A percentile compares a stretch with the other conserved stretches of the same genome.
Evolutionary conservation across 257 asterid species (phyloP).

Genomic region (Nicotiana tabacum): DNA sequence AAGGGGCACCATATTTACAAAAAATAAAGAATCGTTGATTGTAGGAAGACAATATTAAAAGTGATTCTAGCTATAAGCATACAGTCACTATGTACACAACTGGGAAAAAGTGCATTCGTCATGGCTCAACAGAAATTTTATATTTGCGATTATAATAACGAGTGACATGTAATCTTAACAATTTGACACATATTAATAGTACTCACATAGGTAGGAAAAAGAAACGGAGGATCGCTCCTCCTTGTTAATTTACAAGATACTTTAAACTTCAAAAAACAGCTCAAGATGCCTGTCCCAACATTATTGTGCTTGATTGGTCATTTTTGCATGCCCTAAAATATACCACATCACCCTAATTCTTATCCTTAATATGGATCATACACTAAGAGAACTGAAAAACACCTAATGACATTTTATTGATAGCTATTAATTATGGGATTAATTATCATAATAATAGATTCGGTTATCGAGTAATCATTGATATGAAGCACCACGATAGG

Average conservation of each 20-base stretch:
- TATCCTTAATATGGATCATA: not conserved
- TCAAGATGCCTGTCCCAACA: not conserved
- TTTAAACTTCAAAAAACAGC: too few relatives aligned
- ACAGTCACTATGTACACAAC: too few relatives aligned
- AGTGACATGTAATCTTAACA: not conserved
- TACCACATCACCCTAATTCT: not conserved
- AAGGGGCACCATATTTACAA: too few relatives aligned
- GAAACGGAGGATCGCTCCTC: not conserved
- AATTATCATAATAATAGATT: not conserved
- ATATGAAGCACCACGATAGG: not conserved
- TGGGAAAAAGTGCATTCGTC: too few relatives aligned
- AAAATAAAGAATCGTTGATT: too few relatives aligned
- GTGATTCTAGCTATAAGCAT: too few relatives aligned
- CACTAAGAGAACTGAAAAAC: not conserved
- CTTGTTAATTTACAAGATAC: not conserved
- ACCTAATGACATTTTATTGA: not conserved
- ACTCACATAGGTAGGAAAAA: not conserved
- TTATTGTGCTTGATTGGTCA: not conserved
- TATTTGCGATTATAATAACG: too few relatives aligned
- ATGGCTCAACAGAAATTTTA: too few relatives aligned
- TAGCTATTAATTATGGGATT: too few relatives aligned
- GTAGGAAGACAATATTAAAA: too few relatives aligned
- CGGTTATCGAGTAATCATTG: not conserved
- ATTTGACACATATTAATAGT: not conserved
- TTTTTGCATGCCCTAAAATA: too few relatives aligned